Base-by-base conservation (phyloP, 2,329 filamentous ascomycete species). In the Penicillium sp. region DNA sequence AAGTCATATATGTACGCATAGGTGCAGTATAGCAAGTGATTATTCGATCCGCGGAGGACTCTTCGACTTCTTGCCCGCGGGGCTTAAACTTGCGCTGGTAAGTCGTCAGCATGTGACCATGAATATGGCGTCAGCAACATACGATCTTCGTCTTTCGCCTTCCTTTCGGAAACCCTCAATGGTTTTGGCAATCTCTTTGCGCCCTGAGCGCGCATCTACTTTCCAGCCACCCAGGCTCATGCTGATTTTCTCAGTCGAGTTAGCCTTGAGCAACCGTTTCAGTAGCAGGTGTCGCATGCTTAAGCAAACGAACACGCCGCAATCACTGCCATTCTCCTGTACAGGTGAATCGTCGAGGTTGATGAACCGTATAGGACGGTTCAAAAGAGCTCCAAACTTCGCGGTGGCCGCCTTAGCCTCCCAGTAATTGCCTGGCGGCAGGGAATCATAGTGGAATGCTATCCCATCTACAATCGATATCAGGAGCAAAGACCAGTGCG, bases 381-480 rank as follows among this genome's bases (percentile, higher is more conserved):
- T 85, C 38, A 98, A 83, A 31, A 98, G 80, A 35, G 82, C 80
- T 29, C 86, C 83, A 48, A 99, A 83, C 70, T 92, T 91, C 52
- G 85, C 79, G 0, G 90, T 87, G 7, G 90, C 90, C 1, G 85
- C 80, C 55, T 85, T 84, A 0, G 92, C 95, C 67, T 96, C 91
- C 47, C 84, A 80, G 63, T 87, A 86, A 77, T 99, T 98, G 45
- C 87, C 85, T 2, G 89, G 88, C 2, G 86, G 86, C 29, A 98
- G 83, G 1, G 90, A 94, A 79, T 99, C 95, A 80, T 99, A 99
- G 82, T 99, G 95, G 77, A 99, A 99, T 0, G 94, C 92, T 2
- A 97, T 88, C 8, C 92, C 89, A 74, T 99, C 95, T 54, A 96
- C 88, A 46, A 93, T 86, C 13, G 90, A 93, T 35, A 99, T 93